A percentile compares a stretch with the other conserved stretches of the same genome.
Conservation (phyloP, 495 filamentous ascomycete genomes). For the Bacidia rubella region DNA sequence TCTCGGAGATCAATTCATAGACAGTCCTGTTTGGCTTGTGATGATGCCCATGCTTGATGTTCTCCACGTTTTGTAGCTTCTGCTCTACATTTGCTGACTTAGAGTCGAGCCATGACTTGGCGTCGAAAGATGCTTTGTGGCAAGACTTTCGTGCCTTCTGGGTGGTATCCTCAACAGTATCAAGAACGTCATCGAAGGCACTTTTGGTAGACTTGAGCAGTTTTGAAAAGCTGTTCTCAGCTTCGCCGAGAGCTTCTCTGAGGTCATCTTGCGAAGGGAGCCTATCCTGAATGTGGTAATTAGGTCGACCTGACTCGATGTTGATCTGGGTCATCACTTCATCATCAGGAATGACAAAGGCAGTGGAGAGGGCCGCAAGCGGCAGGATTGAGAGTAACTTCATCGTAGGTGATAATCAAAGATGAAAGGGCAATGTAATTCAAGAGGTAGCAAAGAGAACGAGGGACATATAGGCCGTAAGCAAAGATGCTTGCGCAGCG, state of each 20-base stretch:
- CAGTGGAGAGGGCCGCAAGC: slow-evolving; percentile 37
- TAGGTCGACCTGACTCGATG: slow-evolving; percentile 24
- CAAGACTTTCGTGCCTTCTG: slow-evolving; percentile 23
- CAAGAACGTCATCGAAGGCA: slow-evolving; percentile 35
- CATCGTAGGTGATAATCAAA: slow-evolving; percentile 23
- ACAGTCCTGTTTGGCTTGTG: slow-evolving; percentile 50
- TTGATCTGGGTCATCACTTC: slow-evolving; percentile 24
- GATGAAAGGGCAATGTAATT: no score
- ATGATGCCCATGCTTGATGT: slow-evolving; percentile 16
- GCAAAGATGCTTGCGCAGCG: background rate
- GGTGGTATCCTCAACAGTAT: slow-evolving; percentile 20
- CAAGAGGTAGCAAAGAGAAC: background rate
- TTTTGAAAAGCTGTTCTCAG: slow-evolving; percentile 24
- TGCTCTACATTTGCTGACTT: slow-evolving; percentile 20
- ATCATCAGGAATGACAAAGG: slow-evolving; percentile 46
- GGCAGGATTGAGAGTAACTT: slow-evolving; percentile 38
- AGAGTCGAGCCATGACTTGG: slow-evolving; percentile 31
- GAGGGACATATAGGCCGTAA: background rate
- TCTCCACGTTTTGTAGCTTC: slow-evolving; percentile 10
- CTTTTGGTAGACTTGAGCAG: slow-evolving; percentile 26
- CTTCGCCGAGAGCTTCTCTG: slow-evolving; percentile 22
- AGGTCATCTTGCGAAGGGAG: slow-evolving; percentile 28
- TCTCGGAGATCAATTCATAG: slow-evolving; percentile 59
- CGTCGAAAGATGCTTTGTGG: slow-evolving; percentile 28
- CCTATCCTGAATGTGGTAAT: slow-evolving; percentile 21